Evolutionary conservation across 768 basidiomycete species (phyloP).

Genomic region (Amylocystis lapponica): DNA sequence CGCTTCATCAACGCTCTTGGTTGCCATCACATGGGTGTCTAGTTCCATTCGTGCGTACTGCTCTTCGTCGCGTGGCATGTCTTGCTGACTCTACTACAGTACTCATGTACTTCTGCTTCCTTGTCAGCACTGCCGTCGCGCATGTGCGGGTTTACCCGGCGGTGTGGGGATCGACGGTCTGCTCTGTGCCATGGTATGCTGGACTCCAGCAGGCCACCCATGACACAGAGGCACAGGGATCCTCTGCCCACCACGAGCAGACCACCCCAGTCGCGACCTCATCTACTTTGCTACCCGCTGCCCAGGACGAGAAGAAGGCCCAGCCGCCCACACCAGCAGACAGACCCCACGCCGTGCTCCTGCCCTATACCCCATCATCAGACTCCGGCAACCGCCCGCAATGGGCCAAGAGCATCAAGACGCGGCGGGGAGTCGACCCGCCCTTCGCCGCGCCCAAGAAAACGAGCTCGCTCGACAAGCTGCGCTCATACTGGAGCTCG

Average conservation of each 20-base stretch:
- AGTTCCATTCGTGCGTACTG: slow-evolving; percentile 21
- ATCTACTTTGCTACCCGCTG: too few relatives aligned
- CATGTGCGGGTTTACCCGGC: slow-evolving; percentile 38
- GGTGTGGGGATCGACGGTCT: slow-evolving; percentile 50
- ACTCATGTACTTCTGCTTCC: slow-evolving; percentile 48
- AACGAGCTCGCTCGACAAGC: slow-evolving; percentile 21
- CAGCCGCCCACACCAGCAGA: too few relatives aligned
- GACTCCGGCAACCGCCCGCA: too few relatives aligned
- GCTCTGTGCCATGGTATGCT: slow-evolving; percentile 54
- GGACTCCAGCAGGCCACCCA: background rate
- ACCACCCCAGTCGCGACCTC: too few relatives aligned
- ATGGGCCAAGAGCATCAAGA: slow-evolving; percentile 41
- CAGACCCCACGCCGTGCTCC: too few relatives aligned
- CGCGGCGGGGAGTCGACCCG: slow-evolving; percentile 51
- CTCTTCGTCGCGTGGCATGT: background rate
- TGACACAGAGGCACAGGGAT: too few relatives aligned
- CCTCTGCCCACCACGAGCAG: too few relatives aligned
- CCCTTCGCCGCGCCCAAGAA: slow-evolving; percentile 38
- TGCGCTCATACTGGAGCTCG: slow-evolving; percentile 22
- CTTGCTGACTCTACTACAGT: slow-evolving; percentile 25
- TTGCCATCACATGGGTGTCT: slow-evolving; percentile 26
- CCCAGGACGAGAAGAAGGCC: too few relatives aligned
- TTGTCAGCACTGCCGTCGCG: slow-evolving; percentile 40
- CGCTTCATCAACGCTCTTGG: slow-evolving; percentile 24
- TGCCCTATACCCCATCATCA: too few relatives aligned